Evolutionary conservation across 1,139 yeast species (phyloP), one percentile per base, ranked within the genome.

Genomic region (Sugiyamaella japonica): DNA sequence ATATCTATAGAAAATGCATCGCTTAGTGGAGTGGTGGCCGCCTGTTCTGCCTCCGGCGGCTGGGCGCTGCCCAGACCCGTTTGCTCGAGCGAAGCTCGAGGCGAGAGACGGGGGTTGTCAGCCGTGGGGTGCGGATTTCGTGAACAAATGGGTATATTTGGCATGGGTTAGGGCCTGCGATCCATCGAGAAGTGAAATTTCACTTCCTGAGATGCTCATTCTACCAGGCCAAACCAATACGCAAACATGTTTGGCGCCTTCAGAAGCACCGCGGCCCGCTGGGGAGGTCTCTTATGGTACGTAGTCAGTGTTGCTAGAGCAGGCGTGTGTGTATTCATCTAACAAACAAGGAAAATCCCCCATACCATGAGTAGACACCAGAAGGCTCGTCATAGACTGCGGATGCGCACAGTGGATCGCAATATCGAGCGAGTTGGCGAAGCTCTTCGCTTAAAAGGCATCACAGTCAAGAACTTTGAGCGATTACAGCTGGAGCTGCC

Each of bases 271-370:
- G 72, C 77, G 56, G 77, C 82, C 37, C 72, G 81, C 12, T 71
- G 84, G 48, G 95, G 98, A 55, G 98, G 98, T 31, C 81, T 89
- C 65, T 75, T 91, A 55, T 91, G 97, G 97, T 84, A 80, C 61
- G 81, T 32, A 13, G 25, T 6, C 25, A 20, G 6, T 20, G 25
- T 6, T 20, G 6, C 25, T 20, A 20, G 6, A 3, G 25, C 25
- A 20, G 25, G 25, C 25, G 5, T 20, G 25, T 20, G 32, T 34
- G n/a, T 28, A 31, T 31, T 15, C 13, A 15, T 29, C 50, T 46
- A 45, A 46, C 46, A 12, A 8, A 8, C 2, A 10, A 48, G 80
- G 81, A 86, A 85, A 69, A 76, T 75, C 53, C 86, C 90, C 57
- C 83, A 85, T 74, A 82, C 95, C 64, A 78, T 93, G 80, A 88